Conservation (phyloP, 257 asterid species). For the Primulina eburnea region DNA sequence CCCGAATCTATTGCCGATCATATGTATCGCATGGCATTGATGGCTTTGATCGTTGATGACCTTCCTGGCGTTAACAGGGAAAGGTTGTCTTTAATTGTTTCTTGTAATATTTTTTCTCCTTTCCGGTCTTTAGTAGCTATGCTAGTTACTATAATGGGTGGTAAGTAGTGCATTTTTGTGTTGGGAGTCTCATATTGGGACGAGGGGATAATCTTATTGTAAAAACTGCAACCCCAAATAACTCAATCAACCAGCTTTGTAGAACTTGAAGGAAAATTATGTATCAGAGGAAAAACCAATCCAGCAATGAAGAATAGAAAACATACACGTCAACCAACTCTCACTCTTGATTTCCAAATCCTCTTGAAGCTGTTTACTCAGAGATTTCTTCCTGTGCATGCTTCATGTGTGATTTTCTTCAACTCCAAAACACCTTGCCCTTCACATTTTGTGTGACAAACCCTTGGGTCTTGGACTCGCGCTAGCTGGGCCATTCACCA, state of each 20-base stretch:
- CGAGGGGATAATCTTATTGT: not conserved
- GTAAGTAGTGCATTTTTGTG: not conserved
- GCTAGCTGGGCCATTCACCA: not conserved
- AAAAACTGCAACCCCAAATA: not conserved
- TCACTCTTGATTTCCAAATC: not conserved
- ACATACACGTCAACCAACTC: not conserved
- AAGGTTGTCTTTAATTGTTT: conserved; percentile 48
- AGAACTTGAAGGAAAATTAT: not conserved
- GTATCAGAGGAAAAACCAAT: not conserved
- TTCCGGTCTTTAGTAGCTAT: not conserved
- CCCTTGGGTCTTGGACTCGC: not conserved
- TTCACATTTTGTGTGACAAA: not conserved
- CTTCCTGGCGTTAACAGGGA: conserved; percentile 87
- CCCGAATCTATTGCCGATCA: conserved; percentile 45
- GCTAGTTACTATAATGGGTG: not conserved
- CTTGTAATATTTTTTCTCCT: conserved; percentile 8
- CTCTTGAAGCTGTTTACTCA: not conserved
- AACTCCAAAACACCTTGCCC: not conserved
- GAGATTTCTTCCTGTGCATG: not conserved
- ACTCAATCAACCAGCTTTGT: not conserved
- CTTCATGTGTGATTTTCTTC: not conserved
- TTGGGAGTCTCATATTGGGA: not conserved
- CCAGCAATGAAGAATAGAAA: not conserved
- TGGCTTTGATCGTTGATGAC: conserved; percentile 86
- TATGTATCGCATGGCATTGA: conserved; percentile 94